Percentiles rank a stretch among this genome's conserved stretches.
phyloP scores from a whole-genome alignment of 1,139 yeast species.

The Taiozyma sp. region DNA sequence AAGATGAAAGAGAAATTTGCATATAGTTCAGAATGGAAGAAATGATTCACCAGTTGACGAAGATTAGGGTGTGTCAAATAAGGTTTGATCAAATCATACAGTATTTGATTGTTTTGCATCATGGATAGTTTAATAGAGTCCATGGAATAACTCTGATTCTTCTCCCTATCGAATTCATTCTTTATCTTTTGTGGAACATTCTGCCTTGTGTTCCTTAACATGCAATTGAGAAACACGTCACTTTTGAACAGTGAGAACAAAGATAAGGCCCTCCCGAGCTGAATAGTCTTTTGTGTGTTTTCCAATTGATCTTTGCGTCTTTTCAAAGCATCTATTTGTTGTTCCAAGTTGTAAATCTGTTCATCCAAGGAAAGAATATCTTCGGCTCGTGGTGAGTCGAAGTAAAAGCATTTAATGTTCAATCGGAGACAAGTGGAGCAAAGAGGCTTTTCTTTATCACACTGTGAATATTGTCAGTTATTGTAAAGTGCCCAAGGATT shows the following conservation, averaged over 20 bases:
- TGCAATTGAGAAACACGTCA: slow-evolving; percentile 1
- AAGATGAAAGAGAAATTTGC: slow-evolving; percentile 1
- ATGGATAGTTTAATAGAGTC: neutral
- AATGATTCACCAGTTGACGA: slow-evolving; percentile 1
- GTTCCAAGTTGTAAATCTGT: slow-evolving; percentile 1
- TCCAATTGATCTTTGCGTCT: neutral
- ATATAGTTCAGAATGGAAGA: slow-evolving; percentile 5
- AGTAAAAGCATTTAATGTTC: slow-evolving; percentile 2
- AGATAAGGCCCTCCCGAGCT: slow-evolving; percentile 1
- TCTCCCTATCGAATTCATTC: slow-evolving; percentile 4
- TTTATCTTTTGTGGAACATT: slow-evolving; percentile 1
- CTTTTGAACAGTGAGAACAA: slow-evolving; percentile 4
- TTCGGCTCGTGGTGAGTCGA: neutral
- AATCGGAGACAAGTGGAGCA: slow-evolving; percentile 4
- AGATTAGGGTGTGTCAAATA: neutral
- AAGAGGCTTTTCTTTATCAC: slow-evolving; percentile 6
- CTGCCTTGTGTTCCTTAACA: slow-evolving; percentile 1
- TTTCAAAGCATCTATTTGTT: slow-evolving; percentile 1
- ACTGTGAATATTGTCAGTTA: neutral
- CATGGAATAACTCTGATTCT: slow-evolving; percentile 1
- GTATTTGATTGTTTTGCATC: neutral
- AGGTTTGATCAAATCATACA: slow-evolving; percentile 2
- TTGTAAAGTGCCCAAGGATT: neutral
- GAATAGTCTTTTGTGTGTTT: neutral
- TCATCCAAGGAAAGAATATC: slow-evolving; percentile 1